phyloP scores from a whole-genome alignment of 129 eudicot species.

The Flaveria ramosissima region DNA sequence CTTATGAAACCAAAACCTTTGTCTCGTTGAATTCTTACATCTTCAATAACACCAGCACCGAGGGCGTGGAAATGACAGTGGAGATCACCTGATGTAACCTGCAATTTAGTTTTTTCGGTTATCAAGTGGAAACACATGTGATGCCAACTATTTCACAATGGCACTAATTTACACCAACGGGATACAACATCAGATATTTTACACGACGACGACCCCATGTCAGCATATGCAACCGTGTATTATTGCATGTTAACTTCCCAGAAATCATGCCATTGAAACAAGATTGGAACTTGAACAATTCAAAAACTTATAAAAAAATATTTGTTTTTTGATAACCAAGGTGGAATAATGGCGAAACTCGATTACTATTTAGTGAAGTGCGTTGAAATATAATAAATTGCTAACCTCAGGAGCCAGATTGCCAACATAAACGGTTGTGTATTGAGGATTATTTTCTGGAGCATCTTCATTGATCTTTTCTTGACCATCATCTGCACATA shows the following conservation, averaged over 20 bases:
- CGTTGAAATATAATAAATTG: not conserved
- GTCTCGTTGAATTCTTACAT: conserved; percentile 76
- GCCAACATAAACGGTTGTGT: conserved; percentile 84
- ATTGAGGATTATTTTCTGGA: conserved; percentile 87
- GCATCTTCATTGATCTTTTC: conserved; percentile 72
- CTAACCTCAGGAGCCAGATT: conserved; percentile 80
- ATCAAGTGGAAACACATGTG: not conserved
- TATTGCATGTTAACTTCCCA: not conserved
- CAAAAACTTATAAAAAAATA: not conserved
- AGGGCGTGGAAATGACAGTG: conserved; percentile 78
- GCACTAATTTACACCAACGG: not conserved
- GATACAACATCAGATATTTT: not conserved
- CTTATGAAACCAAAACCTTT: conserved; percentile 83
- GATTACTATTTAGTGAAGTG: not conserved
- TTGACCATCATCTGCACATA: conserved; percentile 68
- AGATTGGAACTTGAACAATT: not conserved
- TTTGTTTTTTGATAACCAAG: not conserved
- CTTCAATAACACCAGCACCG: conserved; percentile 84
- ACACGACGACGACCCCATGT: not conserved
- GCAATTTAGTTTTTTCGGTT: conserved; percentile 7
- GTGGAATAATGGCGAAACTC: not conserved
- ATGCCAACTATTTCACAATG: not conserved
- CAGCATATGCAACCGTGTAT: not conserved
- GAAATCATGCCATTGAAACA: not conserved
- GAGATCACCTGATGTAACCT: conserved; percentile 82